Percentiles rank a stretch among this genome's conserved stretches.
Conservation (phyloP, 116 monocot species). For the Posidonia oceanica region DNA sequence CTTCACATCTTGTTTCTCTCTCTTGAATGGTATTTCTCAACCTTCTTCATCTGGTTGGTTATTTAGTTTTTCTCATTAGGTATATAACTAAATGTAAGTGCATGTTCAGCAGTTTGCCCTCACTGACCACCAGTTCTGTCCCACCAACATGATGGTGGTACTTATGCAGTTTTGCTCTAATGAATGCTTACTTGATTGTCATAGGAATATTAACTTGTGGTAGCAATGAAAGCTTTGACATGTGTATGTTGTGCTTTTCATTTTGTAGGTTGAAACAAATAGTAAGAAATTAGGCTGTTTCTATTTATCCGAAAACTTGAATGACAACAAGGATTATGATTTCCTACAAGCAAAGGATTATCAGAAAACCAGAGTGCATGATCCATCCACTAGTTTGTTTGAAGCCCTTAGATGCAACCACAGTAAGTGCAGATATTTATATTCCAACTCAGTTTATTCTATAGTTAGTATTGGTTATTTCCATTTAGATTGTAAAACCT, state of each 20-base stretch:
- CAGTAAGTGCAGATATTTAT: conserved; percentile 1
- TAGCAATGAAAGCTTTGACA: not conserved
- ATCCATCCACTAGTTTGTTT: not conserved
- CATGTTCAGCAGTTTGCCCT: too few relatives aligned
- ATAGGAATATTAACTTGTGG: not conserved
- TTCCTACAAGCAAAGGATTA: not conserved
- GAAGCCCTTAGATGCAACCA: conserved; percentile 1
- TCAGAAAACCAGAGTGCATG: not conserved
- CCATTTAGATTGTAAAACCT: too few relatives aligned
- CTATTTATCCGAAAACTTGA: conserved; percentile 8
- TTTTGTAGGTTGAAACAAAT: conserved; percentile 10
- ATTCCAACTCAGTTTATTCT: not conserved
- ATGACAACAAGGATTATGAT: conserved; percentile 7
- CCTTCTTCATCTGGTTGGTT: too few relatives aligned
- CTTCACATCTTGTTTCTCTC: too few relatives aligned
- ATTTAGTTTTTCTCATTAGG: too few relatives aligned
- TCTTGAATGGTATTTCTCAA: too few relatives aligned
- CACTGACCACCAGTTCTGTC: too few relatives aligned
- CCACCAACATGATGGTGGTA: too few relatives aligned
- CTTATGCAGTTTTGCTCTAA: too few relatives aligned
- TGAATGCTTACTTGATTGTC: too few relatives aligned
- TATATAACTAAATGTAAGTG: too few relatives aligned
- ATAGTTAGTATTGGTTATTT: too few relatives aligned
- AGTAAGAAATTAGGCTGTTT: conserved; percentile 10
- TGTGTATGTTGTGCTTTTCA: not conserved